Evolutionary conservation across 2,329 filamentous ascomycete genomes (phyloP), one percentile per base, ranked within the genome.

Genomic region (Orbilia quercus): DNA sequence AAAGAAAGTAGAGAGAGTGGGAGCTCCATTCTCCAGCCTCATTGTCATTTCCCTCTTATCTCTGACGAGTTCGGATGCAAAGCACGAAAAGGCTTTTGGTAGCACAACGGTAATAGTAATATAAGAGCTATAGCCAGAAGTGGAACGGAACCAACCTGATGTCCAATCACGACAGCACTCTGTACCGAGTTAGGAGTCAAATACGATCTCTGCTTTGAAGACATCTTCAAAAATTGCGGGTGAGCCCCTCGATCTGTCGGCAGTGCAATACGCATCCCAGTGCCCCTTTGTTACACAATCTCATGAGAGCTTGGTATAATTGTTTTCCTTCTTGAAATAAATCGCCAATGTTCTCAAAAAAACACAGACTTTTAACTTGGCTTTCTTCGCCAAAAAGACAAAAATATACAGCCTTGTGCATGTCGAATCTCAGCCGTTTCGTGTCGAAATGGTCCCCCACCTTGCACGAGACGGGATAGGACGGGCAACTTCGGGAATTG

Each of bases 21-120:
- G 63, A 66, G 62, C 62, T 66, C 28, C 28, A 31, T 31, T n/a
- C 63, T 55, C 62, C 47, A 23, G 42, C 50, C 63, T 53, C 36
- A 28, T 45, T 51, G 53, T 59, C 53, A 59, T 67, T 44, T 51
- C 50, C 48, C 47, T 50, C 62, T 66, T 66, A 66, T 66, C 62
- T 65, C 38, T 65, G 44, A 63, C 34, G 45, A 45, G 28, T 12
- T 44, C 18, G 18, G 23, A 23, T n/a, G 38, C 36, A 51, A n/a
- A 25, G 53, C 53, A 45, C 23, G 14, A 57, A 45, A 14, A 40
- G 25, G 28, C 51, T 50, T 59, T 42, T 44, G 63, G 63, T 67
- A 58, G 58, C 63, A 67, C 63, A 67, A 70, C 18, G 28, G 48
- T 28, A 55, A 59, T 38, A 51, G 14, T 64, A 64, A 64, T 72